phyloP scores from a whole-genome alignment of 306 rosid genomes.

The Cicer arietinum region DNA sequence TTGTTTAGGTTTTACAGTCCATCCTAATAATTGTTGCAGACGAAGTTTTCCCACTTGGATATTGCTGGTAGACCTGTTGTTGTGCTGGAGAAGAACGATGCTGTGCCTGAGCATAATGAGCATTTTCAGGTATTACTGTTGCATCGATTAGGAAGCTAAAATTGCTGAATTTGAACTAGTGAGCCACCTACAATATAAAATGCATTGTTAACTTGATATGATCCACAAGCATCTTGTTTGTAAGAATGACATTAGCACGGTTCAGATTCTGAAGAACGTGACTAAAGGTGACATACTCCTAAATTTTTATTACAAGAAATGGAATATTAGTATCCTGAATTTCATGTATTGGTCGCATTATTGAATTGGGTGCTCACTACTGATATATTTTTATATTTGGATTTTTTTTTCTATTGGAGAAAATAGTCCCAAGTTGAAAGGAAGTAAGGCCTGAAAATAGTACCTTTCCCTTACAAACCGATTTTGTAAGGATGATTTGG shows the following conservation, averaged over 20 bases:
- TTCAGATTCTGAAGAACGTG: slow-evolving; percentile 2
- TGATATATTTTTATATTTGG: slow-evolving; percentile 9
- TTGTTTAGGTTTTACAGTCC: slow-evolving; percentile 39
- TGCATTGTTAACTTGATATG: slow-evolving; percentile 17
- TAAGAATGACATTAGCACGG: background rate
- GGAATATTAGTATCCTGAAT: slow-evolving; percentile 31
- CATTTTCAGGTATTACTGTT: slow-evolving; percentile 77
- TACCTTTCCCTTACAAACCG: background rate
- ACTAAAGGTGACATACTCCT: background rate
- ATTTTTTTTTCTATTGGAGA: background rate
- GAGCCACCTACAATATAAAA: slow-evolving; percentile 4
- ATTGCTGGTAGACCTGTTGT: slow-evolving; percentile 91
- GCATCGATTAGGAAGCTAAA: slow-evolving; percentile 23
- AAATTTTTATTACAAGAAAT: background rate
- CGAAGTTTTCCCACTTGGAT: slow-evolving; percentile 95
- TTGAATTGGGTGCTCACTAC: slow-evolving; percentile 18
- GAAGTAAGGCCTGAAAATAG: background rate
- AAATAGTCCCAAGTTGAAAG: background rate
- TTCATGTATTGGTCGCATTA: slow-evolving; percentile 32
- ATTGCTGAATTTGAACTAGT: slow-evolving; percentile 14
- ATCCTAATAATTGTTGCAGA: slow-evolving; percentile 59
- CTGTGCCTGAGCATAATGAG: slow-evolving; percentile 91
- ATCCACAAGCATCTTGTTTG: slow-evolving; percentile 6
- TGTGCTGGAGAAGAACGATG: slow-evolving; percentile 85
- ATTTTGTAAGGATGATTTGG: background rate